These are phyloP conservation scores for Leersia perrieri DNA, from an alignment of 176 grass and related monocot species.

Conservation along the genomic window DNA sequence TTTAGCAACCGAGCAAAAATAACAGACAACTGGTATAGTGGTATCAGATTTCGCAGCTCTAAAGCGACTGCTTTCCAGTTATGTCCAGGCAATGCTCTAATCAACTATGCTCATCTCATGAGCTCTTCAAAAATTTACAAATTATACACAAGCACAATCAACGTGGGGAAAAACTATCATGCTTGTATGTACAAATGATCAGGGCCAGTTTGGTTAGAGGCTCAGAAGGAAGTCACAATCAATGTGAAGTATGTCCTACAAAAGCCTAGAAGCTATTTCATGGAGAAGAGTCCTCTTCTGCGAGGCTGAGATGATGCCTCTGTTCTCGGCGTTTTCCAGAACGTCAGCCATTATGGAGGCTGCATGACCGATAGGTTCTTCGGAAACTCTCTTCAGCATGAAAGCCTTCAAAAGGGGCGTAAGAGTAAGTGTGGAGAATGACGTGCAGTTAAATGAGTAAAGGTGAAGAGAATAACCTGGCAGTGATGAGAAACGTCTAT, in stretches of 20 bases:
- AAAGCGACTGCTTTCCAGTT: neutral
- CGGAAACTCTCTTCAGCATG: conserved; percentile 76
- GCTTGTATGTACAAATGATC: conserved; percentile 36
- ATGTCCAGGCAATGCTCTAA: neutral
- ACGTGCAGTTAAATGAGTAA: neutral
- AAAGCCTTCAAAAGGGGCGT: conserved; percentile 53
- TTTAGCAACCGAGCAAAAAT: neutral
- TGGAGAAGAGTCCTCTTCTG: conserved; percentile 81
- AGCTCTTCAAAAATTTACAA: conserved; percentile 32
- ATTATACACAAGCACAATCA: conserved; percentile 42
- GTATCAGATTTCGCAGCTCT: neutral
- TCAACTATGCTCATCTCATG: conserved; percentile 8
- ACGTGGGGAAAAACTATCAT: neutral
- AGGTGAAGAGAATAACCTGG: conserved; percentile 44
- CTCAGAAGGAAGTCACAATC: neutral
- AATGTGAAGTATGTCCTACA: conserved; percentile 33
- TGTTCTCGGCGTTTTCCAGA: conserved; percentile 78
- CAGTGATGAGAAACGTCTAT: conserved; percentile 76
- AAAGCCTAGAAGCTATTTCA: conserved; percentile 76
- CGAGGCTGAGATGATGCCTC: conserved; percentile 49
- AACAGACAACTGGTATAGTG: neutral
- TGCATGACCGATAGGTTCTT: conserved; percentile 65
- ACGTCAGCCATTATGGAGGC: conserved; percentile 76
- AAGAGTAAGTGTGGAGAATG: neutral
- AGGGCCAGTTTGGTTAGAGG: neutral